Conservation (phyloP, 179 eudicot species). For the Nepenthes alata region DNA sequence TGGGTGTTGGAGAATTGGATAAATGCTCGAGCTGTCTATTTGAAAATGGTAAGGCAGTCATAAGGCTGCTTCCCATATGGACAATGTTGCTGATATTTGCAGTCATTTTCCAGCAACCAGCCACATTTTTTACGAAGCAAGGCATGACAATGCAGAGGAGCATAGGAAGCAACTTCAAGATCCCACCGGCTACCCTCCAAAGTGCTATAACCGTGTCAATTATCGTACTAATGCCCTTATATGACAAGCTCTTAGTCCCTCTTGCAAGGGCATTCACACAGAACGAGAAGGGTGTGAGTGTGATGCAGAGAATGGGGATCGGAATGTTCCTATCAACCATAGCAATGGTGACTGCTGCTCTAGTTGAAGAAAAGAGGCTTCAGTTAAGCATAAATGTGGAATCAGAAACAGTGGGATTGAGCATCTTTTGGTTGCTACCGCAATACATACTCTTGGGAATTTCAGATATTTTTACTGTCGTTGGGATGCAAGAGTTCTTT, state of each 20-base stretch:
- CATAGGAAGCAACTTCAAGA: slow-evolving; percentile 51
- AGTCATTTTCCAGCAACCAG: slow-evolving; percentile 86
- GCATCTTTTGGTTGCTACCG: slow-evolving; percentile 80
- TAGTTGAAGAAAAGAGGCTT: slow-evolving; percentile 58
- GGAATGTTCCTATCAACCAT: slow-evolving; percentile 80
- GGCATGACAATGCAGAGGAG: slow-evolving; percentile 80
- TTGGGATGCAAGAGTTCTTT: slow-evolving; percentile 97
- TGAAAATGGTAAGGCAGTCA: slow-evolving; percentile 33
- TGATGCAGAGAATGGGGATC: slow-evolving; percentile 76
- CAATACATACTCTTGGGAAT: slow-evolving; percentile 76
- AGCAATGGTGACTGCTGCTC: slow-evolving; percentile 78
- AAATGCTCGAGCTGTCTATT: slow-evolving; percentile 17
- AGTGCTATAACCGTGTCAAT: slow-evolving; percentile 65
- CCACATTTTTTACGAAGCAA: slow-evolving; percentile 92
- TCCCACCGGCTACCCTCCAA: slow-evolving; percentile 89
- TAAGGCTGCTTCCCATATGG: slow-evolving; percentile 78
- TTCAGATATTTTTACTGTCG: slow-evolving; percentile 89
- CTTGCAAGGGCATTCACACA: slow-evolving; percentile 32
- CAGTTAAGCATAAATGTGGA: slow-evolving; percentile 13
- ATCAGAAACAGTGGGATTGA: slow-evolving; percentile 17
- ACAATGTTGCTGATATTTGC: slow-evolving; percentile 68
- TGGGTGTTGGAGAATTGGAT: slow-evolving; percentile 11
- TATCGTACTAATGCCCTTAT: slow-evolving; percentile 70
- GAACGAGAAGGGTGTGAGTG: slow-evolving; percentile 56
- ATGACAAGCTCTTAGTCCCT: slow-evolving; percentile 59